These are phyloP conservation scores for Myriosclerotinia scirpicola DNA, from an alignment of 2,329 filamentous ascomycete species.

Conservation along the genomic window DNA sequence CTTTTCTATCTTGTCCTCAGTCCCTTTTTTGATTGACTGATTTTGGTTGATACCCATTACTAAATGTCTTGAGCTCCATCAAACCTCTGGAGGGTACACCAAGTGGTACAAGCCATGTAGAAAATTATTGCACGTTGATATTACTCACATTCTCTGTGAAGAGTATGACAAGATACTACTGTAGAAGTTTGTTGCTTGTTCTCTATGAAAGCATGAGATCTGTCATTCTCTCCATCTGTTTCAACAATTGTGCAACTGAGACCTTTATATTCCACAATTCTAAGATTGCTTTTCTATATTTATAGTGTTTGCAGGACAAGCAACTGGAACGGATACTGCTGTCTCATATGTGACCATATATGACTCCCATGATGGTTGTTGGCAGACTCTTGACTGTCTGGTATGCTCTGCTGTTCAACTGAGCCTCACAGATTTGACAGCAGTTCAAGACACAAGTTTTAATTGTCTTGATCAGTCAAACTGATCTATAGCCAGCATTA, in stretches of 20 bases:
- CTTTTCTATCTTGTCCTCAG: no score
- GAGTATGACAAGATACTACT: not conserved
- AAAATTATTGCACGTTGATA: not conserved
- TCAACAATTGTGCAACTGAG: not conserved
- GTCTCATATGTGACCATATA: not conserved
- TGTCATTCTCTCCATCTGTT: not conserved
- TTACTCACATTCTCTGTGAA: constrained; percentile 2
- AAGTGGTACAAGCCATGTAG: not conserved
- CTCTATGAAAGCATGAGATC: not conserved
- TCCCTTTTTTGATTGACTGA: not conserved
- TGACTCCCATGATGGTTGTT: constrained; percentile 4
- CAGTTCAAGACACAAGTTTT: not conserved
- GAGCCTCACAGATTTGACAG: not conserved
- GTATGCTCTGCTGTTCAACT: not conserved
- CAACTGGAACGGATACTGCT: not conserved
- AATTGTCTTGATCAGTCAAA: not conserved
- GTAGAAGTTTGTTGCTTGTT: constrained; percentile 15
- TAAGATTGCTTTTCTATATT: constrained; percentile 14
- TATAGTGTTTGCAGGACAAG: constrained; percentile 3
- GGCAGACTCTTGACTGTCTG: not conserved
- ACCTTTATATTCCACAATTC: not conserved
- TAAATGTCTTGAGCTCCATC: not conserved
- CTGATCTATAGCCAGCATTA: not conserved
- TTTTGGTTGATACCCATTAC: not conserved
- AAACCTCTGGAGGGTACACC: not conserved